Evolutionary conservation across 2,329 filamentous ascomycete species (phyloP).

Genomic region (Colletotrichum aenigma): DNA sequence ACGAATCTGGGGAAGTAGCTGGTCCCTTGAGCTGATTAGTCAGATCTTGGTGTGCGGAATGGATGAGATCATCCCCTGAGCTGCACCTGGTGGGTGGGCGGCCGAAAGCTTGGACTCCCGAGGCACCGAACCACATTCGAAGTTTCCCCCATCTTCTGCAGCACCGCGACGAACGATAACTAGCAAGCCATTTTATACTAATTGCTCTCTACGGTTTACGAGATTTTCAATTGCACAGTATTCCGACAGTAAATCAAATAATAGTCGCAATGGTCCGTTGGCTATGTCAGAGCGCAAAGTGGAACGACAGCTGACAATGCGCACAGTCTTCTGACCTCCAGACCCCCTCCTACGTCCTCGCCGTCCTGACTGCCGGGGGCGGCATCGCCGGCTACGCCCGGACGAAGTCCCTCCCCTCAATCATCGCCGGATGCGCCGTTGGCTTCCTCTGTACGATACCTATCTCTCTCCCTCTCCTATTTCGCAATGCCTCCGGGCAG

Average conservation of each 20-base stretch:
- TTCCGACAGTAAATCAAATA: background rate
- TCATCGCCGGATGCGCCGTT: conserved; percentile 84
- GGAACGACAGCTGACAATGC: background rate
- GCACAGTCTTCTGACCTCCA: conserved; percentile 41
- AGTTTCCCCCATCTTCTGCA: background rate
- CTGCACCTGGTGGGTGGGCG: background rate
- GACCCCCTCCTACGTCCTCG: conserved; percentile 77
- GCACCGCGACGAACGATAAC: background rate
- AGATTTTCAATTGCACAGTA: background rate
- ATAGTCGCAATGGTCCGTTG: conserved; percentile 5
- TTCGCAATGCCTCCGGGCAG: background rate
- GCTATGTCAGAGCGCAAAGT: background rate
- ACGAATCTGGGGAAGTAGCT: conserved; percentile 12
- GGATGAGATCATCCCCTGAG: conserved; percentile 18
- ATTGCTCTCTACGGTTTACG: background rate
- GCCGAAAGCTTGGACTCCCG: conserved; percentile 16
- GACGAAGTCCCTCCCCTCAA: conserved; percentile 84
- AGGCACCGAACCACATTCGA: background rate
- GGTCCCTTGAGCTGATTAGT: conserved; percentile 16
- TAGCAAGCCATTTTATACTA: background rate
- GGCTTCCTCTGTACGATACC: conserved; percentile 65
- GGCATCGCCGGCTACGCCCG: conserved; percentile 86
- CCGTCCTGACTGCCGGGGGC: conserved; percentile 81
- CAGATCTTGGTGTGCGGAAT: background rate
- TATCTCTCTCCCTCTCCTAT: no score